Conservation (phyloP, 768 basidiomycete species). For the Hypsizygus marmoreus region DNA sequence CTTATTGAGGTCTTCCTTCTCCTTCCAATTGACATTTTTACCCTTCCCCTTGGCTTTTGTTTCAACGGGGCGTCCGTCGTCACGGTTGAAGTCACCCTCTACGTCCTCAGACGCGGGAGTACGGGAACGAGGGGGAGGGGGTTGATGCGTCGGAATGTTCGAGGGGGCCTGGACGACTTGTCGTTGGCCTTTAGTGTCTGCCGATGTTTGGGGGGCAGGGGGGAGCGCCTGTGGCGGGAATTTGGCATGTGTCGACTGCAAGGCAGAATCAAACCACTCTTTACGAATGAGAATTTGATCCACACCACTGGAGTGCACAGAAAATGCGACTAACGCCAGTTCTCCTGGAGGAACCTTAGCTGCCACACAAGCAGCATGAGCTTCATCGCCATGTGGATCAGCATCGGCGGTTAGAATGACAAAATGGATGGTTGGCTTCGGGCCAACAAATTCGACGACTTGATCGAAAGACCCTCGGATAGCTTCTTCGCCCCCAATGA, state of each 20-base stretch:
- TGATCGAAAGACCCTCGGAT: slow-evolving; percentile 75
- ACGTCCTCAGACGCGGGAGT: slow-evolving; percentile 78
- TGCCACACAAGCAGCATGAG: slow-evolving; percentile 80
- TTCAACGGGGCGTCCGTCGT: slow-evolving; percentile 50
- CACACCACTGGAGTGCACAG: slow-evolving; percentile 87
- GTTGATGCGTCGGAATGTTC: slow-evolving; percentile 18
- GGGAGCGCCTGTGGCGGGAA: slow-evolving; percentile 53
- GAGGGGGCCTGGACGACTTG: slow-evolving; percentile 22
- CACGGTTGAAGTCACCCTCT: slow-evolving; percentile 63
- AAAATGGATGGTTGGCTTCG: slow-evolving; percentile 86
- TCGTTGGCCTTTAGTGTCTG: slow-evolving; percentile 27
- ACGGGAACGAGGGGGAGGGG: slow-evolving; percentile 46
- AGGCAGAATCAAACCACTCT: slow-evolving; percentile 81
- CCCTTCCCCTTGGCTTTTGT: slow-evolving; percentile 65
- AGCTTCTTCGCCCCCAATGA: slow-evolving; percentile 60
- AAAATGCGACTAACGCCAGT: slow-evolving; percentile 82
- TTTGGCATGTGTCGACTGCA: slow-evolving; percentile 56
- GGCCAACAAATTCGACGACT: slow-evolving; percentile 79
- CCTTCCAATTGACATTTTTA: slow-evolving; percentile 58
- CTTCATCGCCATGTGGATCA: slow-evolving; percentile 81
- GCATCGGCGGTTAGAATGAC: slow-evolving; percentile 85
- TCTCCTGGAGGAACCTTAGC: slow-evolving; percentile 78
- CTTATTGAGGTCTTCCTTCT: slow-evolving; percentile 41
- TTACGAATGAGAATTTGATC: slow-evolving; percentile 85
- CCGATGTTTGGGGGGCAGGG: slow-evolving; percentile 23